Evolutionary conservation across 192 early-diverging fungal species (phyloP).

Genomic region (Coemansia pectinata): DNA sequence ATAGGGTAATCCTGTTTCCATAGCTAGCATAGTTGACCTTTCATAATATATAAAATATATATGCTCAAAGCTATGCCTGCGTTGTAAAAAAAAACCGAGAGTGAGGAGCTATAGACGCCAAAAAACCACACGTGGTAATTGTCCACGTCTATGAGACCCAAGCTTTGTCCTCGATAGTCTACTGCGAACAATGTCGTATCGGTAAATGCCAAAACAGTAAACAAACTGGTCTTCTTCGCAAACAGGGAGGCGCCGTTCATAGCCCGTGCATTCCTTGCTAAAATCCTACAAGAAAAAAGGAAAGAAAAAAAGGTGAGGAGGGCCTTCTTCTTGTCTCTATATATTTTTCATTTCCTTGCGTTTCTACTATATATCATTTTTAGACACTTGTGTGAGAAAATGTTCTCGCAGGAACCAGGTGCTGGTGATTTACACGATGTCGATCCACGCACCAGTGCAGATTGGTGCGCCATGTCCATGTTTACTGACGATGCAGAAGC

Average conservation of each 20-base stretch:
- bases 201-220: neutral
- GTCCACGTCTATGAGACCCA: neutral
- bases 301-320: neutral
- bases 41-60: neutral
- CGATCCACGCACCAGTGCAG: constrained; percentile 1
- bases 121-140: neutral
- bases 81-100: neutral
- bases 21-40: neutral
- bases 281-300: neutral
- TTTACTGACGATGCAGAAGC: constrained; percentile 1
- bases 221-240: neutral
- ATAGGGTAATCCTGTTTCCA: neutral
- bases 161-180: neutral
- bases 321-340: neutral
- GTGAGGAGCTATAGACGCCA: neutral
- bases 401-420: neutral
- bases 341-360: neutral
- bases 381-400: neutral
- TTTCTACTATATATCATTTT: neutral
- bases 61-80: neutral
- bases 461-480: neutral
- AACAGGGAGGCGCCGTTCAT: neutral
- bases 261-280: neutral
- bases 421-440: neutral
- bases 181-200: neutral